Conservation (phyloP, 163 green algal genomes). For the Trebouxiophyceae sp. region DNA sequence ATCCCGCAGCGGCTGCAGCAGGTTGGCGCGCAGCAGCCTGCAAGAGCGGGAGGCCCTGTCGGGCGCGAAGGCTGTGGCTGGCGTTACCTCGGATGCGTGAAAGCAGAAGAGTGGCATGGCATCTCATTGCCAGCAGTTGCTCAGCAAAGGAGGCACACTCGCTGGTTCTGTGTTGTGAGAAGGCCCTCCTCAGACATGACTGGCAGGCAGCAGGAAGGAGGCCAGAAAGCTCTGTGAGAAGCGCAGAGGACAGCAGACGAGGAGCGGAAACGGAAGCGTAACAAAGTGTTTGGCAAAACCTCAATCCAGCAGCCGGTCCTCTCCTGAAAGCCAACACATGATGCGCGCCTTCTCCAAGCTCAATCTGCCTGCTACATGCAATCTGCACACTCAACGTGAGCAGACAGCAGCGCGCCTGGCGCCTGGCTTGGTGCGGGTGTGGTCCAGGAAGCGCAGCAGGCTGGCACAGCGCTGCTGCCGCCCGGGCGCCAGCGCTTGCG, state of each 20-base stretch:
- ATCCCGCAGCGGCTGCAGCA: slow-evolving; percentile 72
- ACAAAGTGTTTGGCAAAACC: not conserved
- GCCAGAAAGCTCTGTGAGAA: not conserved
- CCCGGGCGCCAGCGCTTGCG: slow-evolving; percentile 8
- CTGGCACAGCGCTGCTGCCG: not conserved
- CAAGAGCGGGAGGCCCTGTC: too few species aligned
- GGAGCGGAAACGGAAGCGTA: not conserved
- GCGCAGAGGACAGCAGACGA: too few species aligned
- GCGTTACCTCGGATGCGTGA: too few species aligned
- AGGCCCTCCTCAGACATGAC: not conserved
- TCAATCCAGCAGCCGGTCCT: too few species aligned
- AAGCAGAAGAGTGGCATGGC: not conserved
- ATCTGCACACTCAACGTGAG: slow-evolving; percentile 9
- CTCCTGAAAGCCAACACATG: not conserved
- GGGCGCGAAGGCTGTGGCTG: not conserved
- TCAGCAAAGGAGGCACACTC: not conserved
- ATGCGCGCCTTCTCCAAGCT: not conserved
- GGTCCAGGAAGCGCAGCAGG: slow-evolving; percentile 19
- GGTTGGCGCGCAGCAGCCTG: slow-evolving; percentile 47
- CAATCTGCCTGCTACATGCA: not conserved
- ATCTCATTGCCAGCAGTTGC: not conserved
- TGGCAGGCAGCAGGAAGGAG: not conserved
- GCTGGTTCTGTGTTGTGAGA: not conserved
- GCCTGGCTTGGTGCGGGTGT: slow-evolving; percentile 30
- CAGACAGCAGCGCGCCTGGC: slow-evolving; percentile 4